These are phyloP conservation scores for Mycotypha africana DNA, from an alignment of 371 early-diverging fungal species.

Conservation along the genomic window DNA sequence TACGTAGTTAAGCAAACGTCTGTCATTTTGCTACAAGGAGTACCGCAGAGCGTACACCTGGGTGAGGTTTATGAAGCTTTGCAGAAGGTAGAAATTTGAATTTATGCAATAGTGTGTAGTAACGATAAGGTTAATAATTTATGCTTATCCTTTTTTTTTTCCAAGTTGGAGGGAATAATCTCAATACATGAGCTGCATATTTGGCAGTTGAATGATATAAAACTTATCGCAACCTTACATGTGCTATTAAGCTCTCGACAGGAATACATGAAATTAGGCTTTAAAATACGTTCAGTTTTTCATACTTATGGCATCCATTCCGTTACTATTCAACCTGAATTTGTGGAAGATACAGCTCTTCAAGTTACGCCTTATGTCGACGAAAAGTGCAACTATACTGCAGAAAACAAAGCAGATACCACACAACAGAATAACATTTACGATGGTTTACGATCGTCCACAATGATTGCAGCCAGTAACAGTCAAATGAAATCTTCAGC, in stretches of 20 bases:
- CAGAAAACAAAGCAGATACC: no score
- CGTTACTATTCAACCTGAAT: conserved; percentile 90
- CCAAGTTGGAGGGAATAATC: conserved; percentile 57
- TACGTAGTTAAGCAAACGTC: conserved; percentile 69
- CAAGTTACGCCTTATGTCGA: no score
- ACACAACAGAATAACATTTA: no score
- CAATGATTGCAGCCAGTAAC: no score
- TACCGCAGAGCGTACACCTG: conserved; percentile 65
- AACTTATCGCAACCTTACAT: conserved; percentile 82
- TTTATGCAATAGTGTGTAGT: no score
- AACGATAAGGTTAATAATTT: neutral
- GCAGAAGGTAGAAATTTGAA: conserved; percentile 22
- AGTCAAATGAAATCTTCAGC: no score
- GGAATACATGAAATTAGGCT: conserved; percentile 60
- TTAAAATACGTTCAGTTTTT: conserved; percentile 63
- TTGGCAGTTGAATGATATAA: conserved; percentile 87
- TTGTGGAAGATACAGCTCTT: conserved; percentile 33
- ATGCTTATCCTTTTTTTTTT: no score
- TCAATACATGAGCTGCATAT: conserved; percentile 92
- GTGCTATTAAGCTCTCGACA: conserved; percentile 57
- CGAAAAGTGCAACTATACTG: no score
- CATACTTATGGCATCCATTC: conserved; percentile 83
- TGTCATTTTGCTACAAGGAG: conserved; percentile 82
- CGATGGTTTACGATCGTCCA: no score
- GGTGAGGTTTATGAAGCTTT: conserved; percentile 61